Base-by-base conservation (phyloP, 306 rosid genomes). In the Cotoneaster glaucophyllus region DNA sequence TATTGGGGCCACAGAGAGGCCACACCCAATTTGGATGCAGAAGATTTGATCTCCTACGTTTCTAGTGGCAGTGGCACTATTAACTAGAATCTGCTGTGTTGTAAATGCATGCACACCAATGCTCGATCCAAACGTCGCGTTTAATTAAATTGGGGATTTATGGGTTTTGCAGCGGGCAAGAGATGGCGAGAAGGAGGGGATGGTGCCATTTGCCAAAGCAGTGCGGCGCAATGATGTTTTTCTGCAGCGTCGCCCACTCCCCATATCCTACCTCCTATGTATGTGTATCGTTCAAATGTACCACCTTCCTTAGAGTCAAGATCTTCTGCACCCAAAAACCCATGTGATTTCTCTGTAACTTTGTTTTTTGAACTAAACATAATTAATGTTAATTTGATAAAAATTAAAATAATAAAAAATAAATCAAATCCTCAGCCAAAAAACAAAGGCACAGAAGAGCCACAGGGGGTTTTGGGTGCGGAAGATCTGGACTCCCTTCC, bases 141-240 rank as follows among this genome's bases (percentile, higher is more conserved):
- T 18, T 3, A 22, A 67, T 41, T 67, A 8, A 43, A 15, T 6
- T 5, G 72, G 50, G 50, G 22, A 14, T 70, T 70, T 28, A 70
- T 50, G 74, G 39, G 73, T 22, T 15, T 69, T 26, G 59, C 26
- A 70, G 74, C 1, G 39, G 9, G 43, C 50, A 29, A 70, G 29
- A 28, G 74, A 70, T 11, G 74, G 61, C 25, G 6, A 4, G 56
- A 50, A 11, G 62, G 22, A 21, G 28, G 26, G 48, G 17, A 19
- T 65, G 69, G 48, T 64, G 45, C 15, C 69, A 65, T 32, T 65
- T 65, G 69, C 26, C 48, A 34, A 65, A 11, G 48, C 28, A 65
- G 69, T 34, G 69, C 69, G 69, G 69, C 69, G 74, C 74, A 70
- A 70, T 70, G 43, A 70, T 70, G 8, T 64, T 12, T 64, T 64